phyloP scores from a whole-genome alignment of 441 rosid genomes.

The Erodium trifolium region DNA sequence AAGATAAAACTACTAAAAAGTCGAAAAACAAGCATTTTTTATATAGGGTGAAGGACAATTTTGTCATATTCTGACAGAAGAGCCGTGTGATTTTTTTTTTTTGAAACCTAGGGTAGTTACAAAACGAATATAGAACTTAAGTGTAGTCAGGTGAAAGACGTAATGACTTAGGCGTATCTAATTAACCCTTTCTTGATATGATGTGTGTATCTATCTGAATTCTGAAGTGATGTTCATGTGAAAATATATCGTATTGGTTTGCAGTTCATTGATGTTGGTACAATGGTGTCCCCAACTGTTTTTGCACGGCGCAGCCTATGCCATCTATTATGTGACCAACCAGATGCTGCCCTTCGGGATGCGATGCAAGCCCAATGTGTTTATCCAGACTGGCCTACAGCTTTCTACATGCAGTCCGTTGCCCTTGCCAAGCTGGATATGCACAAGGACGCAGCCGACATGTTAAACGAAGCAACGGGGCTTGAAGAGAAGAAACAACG shows the following conservation, averaged over 20 bases:
- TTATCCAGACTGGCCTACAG: slow-evolving; percentile 65
- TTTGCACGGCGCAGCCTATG: slow-evolving; percentile 73
- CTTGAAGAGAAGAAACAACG: slow-evolving; percentile 57
- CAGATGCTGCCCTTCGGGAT: slow-evolving; percentile 61
- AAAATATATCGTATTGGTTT: background rate
- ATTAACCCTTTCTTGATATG: too few species aligned
- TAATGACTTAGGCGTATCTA: too few species aligned
- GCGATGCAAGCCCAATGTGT: slow-evolving; percentile 72
- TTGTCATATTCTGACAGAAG: too few species aligned
- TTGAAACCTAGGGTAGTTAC: too few species aligned
- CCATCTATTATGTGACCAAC: slow-evolving; percentile 51
- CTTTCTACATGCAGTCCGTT: slow-evolving; percentile 80
- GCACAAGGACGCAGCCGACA: slow-evolving; percentile 65
- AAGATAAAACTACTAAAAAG: too few species aligned
- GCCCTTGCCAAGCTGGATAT: slow-evolving; percentile 72
- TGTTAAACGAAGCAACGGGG: slow-evolving; percentile 60
- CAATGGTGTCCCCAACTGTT: slow-evolving; percentile 51
- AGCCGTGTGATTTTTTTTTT: too few species aligned
- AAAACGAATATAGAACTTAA: too few species aligned
- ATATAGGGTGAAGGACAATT: too few species aligned
- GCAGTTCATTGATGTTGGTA: slow-evolving; percentile 40
- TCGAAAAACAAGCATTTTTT: too few species aligned
- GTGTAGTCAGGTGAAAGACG: too few species aligned
- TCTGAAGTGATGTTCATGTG: background rate
- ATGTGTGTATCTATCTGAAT: too few species aligned